A percentile compares a stretch with the other conserved stretches of the same genome.
Evolutionary conservation across 768 basidiomycete genomes (phyloP).

Genomic region (Russula foetens): DNA sequence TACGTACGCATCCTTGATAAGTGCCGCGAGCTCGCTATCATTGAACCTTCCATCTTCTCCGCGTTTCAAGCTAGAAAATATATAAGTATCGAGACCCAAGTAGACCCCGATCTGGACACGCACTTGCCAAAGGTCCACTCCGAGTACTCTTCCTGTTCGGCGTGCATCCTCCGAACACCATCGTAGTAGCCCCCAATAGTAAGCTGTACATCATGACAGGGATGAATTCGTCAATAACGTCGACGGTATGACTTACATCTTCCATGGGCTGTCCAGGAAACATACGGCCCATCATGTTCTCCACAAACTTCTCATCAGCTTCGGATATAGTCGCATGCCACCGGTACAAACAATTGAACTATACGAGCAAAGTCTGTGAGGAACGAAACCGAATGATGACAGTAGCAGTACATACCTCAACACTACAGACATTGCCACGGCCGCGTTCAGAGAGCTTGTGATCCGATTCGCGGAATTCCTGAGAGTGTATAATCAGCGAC

Average conservation of each 20-base stretch:
- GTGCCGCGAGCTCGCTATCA: constrained; percentile 60
- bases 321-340: constrained; percentile 78
- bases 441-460: constrained; percentile 70
- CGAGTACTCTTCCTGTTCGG: constrained; percentile 34
- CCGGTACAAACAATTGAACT: constrained; percentile 84
- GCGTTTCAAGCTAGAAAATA: constrained; percentile 44
- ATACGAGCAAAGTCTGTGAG: neutral
- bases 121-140: constrained; percentile 66
- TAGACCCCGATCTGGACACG: constrained; percentile 18
- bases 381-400: neutral
- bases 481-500: neutral
- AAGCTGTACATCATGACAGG: constrained; percentile 23
- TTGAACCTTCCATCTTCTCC: constrained; percentile 53
- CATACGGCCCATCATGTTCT: constrained; percentile 38
- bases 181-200: constrained; percentile 43
- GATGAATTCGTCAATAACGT: neutral
- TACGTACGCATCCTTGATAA: constrained; percentile 61
- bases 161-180: constrained; percentile 30
- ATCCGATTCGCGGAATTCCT: constrained; percentile 61
- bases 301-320: constrained; percentile 66
- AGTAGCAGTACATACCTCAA: constrained; percentile 43
- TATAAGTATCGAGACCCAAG: neutral
- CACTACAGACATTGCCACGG: constrained; percentile 72
- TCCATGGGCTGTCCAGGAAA: constrained; percentile 50
- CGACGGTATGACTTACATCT: constrained; percentile 16